phyloP scores from a whole-genome alignment of 2,329 filamentous ascomycete species.

The Hypoxylon sp. region DNA sequence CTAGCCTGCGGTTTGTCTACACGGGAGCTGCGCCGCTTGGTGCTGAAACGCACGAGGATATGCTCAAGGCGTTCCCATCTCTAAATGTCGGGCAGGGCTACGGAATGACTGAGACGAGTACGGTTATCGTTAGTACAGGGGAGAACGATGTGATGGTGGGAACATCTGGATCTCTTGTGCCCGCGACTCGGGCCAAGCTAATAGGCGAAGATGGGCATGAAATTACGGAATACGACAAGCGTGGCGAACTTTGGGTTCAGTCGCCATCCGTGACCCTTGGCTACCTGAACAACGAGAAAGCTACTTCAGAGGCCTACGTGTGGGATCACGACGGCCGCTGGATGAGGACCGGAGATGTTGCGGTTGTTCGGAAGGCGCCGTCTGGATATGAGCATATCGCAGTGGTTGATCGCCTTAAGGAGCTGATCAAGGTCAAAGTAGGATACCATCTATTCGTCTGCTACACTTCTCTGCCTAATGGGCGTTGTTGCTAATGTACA shows the following conservation, averaged over 20 bases:
- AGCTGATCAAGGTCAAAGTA: constrained; percentile 68
- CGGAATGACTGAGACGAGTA: constrained; percentile 84
- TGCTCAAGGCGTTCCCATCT: constrained; percentile 59
- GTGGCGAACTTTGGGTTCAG: constrained; percentile 86
- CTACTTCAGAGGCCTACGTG: constrained; percentile 84
- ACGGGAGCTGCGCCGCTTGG: constrained; percentile 86
- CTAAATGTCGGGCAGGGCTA: constrained; percentile 78
- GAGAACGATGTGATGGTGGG: constrained; percentile 77
- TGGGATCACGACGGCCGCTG: constrained; percentile 77
- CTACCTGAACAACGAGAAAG: constrained; percentile 88
- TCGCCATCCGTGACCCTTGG: constrained; percentile 83
- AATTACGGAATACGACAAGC: constrained; percentile 74
- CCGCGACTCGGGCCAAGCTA: constrained; percentile 75
- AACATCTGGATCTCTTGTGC: constrained; percentile 79
- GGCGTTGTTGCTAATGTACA: neutral
- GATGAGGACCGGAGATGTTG: constrained; percentile 90
- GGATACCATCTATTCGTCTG: constrained; percentile 13
- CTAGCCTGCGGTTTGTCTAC: constrained; percentile 75
- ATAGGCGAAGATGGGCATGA: constrained; percentile 78
- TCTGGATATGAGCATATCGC: constrained; percentile 84
- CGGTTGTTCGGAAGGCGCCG: constrained; percentile 74
- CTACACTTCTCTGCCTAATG: neutral
- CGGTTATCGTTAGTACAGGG: constrained; percentile 74
- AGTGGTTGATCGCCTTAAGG: constrained; percentile 80
- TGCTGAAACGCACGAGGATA: constrained; percentile 76